Conservation (phyloP, 106 monocot species). For the Allium sativum region DNA sequence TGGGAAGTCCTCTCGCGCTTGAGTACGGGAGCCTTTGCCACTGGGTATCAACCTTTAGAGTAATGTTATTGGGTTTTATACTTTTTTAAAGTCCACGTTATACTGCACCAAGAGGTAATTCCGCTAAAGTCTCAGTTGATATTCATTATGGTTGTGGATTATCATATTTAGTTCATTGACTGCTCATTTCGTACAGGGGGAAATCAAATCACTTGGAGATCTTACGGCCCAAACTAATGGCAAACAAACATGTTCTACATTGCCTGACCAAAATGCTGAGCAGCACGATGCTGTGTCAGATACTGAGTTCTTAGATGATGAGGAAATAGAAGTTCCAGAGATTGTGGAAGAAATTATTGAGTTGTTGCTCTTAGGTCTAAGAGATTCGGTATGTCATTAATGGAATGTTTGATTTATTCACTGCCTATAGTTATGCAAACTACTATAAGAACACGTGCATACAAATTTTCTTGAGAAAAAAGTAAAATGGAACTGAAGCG, state of each 20-base stretch:
- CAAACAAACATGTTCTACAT: conserved; percentile 12
- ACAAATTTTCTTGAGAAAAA: too few relatives aligned
- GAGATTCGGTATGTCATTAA: conserved; percentile 66
- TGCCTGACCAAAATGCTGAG: conserved; percentile 6
- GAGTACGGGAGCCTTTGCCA: too few relatives aligned
- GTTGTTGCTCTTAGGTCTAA: conserved; percentile 65
- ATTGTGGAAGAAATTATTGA: conserved; percentile 89
- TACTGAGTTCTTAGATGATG: conserved; percentile 34
- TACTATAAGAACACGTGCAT: too few relatives aligned
- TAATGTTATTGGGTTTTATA: too few relatives aligned
- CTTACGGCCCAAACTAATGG: conserved; percentile 17
- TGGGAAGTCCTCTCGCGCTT: too few relatives aligned
- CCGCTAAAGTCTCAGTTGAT: not conserved
- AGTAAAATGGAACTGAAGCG: too few relatives aligned
- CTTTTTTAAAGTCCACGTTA: too few relatives aligned
- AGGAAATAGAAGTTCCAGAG: conserved; percentile 83
- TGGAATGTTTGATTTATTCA: not conserved
- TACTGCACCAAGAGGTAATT: too few relatives aligned
- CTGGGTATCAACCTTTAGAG: too few relatives aligned
- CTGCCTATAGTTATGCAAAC: too few relatives aligned
- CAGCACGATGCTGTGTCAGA: not conserved
- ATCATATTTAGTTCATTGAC: not conserved
- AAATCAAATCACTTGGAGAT: conserved; percentile 35
- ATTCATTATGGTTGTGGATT: not conserved
- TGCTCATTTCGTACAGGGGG: conserved; percentile 33